These are phyloP conservation scores for Petrea volubilis DNA, from an alignment of 257 asterid genomes.

Conservation along the genomic window DNA sequence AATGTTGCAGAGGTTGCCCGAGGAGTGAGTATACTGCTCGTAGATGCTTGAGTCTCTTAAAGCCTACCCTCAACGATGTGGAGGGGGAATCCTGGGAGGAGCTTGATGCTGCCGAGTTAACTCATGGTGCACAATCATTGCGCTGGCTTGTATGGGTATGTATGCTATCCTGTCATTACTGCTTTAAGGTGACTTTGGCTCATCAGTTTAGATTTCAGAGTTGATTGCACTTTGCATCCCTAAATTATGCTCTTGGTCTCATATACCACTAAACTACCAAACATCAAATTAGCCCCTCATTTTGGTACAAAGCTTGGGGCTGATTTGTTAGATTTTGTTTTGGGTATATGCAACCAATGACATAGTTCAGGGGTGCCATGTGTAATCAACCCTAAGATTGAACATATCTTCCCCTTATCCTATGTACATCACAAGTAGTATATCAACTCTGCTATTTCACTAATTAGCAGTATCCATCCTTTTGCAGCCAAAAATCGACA, in stretches of 20 bases:
- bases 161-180: background rate
- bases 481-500: conserved; percentile 77
- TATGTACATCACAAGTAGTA: background rate
- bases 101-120: conserved; percentile 61
- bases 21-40: conserved; percentile 71
- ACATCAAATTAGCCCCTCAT: too few relatives aligned
- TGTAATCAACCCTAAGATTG: too few relatives aligned
- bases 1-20: conserved; percentile 91
- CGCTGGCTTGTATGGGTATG: conserved; percentile 98
- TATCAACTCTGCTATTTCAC: background rate
- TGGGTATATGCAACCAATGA: too few relatives aligned
- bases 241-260: too few relatives aligned
- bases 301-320: too few relatives aligned
- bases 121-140: conserved; percentile 65
- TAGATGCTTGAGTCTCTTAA: conserved; percentile 61
- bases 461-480: background rate
- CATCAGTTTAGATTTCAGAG: too few relatives aligned
- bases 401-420: too few relatives aligned
- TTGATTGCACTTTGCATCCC: too few relatives aligned
- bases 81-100: conserved; percentile 99
- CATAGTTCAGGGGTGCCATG: too few relatives aligned
- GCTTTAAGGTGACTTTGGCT: too few relatives aligned
- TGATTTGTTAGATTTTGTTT: too few relatives aligned
- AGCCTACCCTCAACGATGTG: conserved; percentile 57
- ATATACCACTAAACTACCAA: too few relatives aligned